Evolutionary conservation across 2,329 filamentous ascomycete species (phyloP).

Genomic region (Bimuria novae-zelandiae): DNA sequence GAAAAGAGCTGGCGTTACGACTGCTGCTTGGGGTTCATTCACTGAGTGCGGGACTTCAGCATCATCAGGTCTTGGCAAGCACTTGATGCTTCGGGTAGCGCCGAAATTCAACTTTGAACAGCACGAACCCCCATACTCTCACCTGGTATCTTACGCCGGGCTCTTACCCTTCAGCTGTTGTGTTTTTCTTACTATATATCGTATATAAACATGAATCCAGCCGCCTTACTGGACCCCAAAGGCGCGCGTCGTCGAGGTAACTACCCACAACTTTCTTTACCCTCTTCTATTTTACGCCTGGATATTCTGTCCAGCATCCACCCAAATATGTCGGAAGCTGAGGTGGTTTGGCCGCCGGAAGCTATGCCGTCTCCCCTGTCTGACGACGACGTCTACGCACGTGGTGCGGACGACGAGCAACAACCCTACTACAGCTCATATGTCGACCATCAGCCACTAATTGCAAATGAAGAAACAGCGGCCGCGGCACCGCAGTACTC

Average conservation of each 20-base stretch:
- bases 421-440: neutral
- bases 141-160: neutral
- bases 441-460: neutral
- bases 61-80: too few relatives aligned
- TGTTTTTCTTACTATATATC: neutral
- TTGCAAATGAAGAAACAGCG: neutral
- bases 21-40: neutral
- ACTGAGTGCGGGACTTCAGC: too few relatives aligned
- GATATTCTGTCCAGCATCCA: neutral
- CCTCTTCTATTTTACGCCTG: neutral
- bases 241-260: conserved; percentile 23
- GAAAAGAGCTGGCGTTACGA: conserved; percentile 1
- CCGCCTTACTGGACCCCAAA: conserved; percentile 22
- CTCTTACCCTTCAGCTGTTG: neutral
- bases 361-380: neutral
- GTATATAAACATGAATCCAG: conserved; percentile 21
- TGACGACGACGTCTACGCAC: neutral
- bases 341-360: neutral
- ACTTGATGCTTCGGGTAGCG: too few relatives aligned
- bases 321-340: neutral
- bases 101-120: too few relatives aligned
- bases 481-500: neutral
- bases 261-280: neutral
- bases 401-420: conserved; percentile 17
- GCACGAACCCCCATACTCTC: too few relatives aligned